Conservation (phyloP, 192 early-diverging fungal genomes). For the Mortierella claussenii region DNA sequence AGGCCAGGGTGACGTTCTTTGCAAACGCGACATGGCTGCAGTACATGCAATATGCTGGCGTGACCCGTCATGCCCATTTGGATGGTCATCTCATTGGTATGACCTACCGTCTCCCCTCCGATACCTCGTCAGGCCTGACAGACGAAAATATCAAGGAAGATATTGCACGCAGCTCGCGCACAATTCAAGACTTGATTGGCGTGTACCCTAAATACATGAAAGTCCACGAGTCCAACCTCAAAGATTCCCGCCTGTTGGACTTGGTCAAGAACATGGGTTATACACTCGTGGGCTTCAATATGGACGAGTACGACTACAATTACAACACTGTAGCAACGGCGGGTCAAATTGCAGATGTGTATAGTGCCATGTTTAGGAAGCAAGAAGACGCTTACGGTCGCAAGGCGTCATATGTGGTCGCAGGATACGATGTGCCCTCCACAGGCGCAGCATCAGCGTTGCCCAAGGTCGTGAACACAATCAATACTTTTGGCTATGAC, state of each 20-base stretch:
- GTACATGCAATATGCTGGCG: constrained; percentile 63
- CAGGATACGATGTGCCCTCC: constrained; percentile 62
- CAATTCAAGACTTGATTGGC: constrained; percentile 61
- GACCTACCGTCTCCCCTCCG: constrained; percentile 62
- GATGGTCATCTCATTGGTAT: constrained; percentile 66
- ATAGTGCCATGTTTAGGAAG: constrained; percentile 53
- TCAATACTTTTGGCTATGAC: constrained; percentile 57
- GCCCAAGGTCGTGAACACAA: constrained; percentile 56
- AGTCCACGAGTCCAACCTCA: constrained; percentile 56
- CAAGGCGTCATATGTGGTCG: constrained; percentile 58
- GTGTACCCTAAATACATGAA: constrained; percentile 62
- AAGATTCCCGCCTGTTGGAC: constrained; percentile 53
- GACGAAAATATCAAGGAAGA: constrained; percentile 55
- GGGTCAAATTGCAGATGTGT: constrained; percentile 55
- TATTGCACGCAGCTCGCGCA: constrained; percentile 55
- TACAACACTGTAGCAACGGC: constrained; percentile 41
- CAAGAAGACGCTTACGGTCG: constrained; percentile 62
- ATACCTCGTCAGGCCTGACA: constrained; percentile 48
- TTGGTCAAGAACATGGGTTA: constrained; percentile 56
- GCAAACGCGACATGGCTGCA: constrained; percentile 65
- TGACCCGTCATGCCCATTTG: constrained; percentile 61
- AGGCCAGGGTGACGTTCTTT: constrained; percentile 61
- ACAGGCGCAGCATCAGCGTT: constrained; percentile 58
- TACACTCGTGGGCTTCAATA: constrained; percentile 58
- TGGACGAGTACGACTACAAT: constrained; percentile 64